Percentiles rank a stretch among this genome's conserved stretches.
phyloP scores from a whole-genome alignment of 305 asterid genomes.

The Fraxinus baroniana region DNA sequence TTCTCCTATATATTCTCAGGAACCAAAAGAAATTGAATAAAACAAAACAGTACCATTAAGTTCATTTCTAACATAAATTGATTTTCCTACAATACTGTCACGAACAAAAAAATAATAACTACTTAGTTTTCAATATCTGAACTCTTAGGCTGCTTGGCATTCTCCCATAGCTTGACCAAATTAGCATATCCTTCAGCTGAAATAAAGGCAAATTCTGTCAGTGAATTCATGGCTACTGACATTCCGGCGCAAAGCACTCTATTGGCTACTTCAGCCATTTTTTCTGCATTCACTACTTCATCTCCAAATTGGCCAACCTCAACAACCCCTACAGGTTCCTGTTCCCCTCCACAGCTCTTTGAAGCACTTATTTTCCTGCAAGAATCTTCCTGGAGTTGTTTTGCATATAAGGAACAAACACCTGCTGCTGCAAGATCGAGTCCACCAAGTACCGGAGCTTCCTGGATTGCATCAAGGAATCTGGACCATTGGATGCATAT shows the following conservation, averaged over 20 bases:
- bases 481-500: slow-evolving; percentile 75
- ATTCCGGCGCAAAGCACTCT: slow-evolving; percentile 91
- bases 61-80: slow-evolving; percentile 36
- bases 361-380: slow-evolving; percentile 37
- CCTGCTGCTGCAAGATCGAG: slow-evolving; percentile 83
- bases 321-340: slow-evolving; percentile 52
- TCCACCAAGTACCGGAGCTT: slow-evolving; percentile 74
- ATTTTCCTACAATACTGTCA: slow-evolving; percentile 25
- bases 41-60: background rate
- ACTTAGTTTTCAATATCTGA: slow-evolving; percentile 25
- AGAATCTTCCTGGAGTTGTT: slow-evolving; percentile 65
- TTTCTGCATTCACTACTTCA: slow-evolving; percentile 75
- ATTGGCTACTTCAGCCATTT: slow-evolving; percentile 79
- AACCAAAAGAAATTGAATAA: background rate
- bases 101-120: background rate
- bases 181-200: slow-evolving; percentile 74
- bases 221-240: slow-evolving; percentile 80
- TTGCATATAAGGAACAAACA: slow-evolving; percentile 72
- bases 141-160: slow-evolving; percentile 27
- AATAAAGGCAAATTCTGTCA: slow-evolving; percentile 63
- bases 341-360: slow-evolving; percentile 50
- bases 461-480: slow-evolving; percentile 51
- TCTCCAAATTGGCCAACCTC: slow-evolving; percentile 61
- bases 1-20: background rate
- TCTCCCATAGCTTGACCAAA: slow-evolving; percentile 59